Evolutionary conservation across 225 moss, liverwort and hornwort species (phyloP), one percentile per base, ranked within the genome.

Genomic region (Polytrichum commune): DNA sequence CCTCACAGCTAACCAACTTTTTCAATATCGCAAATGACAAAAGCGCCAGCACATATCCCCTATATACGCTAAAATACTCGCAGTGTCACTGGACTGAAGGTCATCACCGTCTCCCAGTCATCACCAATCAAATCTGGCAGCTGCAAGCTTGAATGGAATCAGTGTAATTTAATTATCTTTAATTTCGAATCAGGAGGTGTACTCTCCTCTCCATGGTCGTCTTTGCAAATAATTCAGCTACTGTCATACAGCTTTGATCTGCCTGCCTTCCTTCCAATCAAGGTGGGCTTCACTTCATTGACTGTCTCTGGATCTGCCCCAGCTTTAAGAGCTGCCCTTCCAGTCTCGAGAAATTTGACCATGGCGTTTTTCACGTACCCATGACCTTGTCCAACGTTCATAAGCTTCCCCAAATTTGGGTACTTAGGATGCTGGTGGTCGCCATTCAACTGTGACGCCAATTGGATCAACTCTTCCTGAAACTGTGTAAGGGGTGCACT

Each of bases 401-500:
- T 87, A 27, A 57, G 70, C 78, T 86, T 95, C 18, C 95, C 95
- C 63, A 98, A 75, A 33, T 90, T 72, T 72, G 95, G 95, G 74
- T 95, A 95, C 4, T 87, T 84, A 5, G 83, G 76, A 62, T 72
- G 87, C 55, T 72, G 63, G 61, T 95, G 84, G 67, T 98, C 97
- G 3, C 98, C 98, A 54, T 91, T 98, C 25, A 98, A 80, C 78
- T 98, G 98, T 28, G 98, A 95, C 69, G 98, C 95, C 60, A 98
- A 78, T 77, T 95, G 95, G 58, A 98, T 88, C 69, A 98, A 67
- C 73, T 98, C 98, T 55, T 91, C 85, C 79, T 98, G 98, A 71
- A 98, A 98, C 79, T 98, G 86, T 0, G 98, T 98, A 54, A 98
- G 72, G 9, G 86, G 82, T 23, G 91, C 89, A 75, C 74, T 81